A percentile compares a stretch with the other conserved stretches of the same genome.
Evolutionary conservation across 2,329 filamentous ascomycete species (phyloP).

Genomic region (Didymella pinodella): DNA sequence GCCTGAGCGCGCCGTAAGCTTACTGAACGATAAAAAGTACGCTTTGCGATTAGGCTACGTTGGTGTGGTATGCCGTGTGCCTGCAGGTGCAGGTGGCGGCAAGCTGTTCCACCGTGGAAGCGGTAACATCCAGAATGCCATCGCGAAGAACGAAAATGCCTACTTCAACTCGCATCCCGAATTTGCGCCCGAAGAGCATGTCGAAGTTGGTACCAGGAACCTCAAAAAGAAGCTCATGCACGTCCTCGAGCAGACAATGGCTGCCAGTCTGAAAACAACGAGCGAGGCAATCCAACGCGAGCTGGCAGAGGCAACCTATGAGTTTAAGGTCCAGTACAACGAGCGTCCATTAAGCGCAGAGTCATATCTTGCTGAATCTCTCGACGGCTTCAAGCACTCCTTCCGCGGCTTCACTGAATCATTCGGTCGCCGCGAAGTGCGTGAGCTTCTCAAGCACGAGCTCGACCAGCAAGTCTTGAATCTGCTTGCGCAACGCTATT

Average conservation of each 20-base stretch:
- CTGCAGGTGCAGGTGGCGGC: conserved; percentile 63
- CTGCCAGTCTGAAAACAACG: conserved; percentile 85
- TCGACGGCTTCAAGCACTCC: conserved; percentile 96
- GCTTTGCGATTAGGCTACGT: conserved; percentile 95
- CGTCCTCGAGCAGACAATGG: conserved; percentile 97
- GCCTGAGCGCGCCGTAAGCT: conserved; percentile 75
- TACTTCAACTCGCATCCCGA: conserved; percentile 89
- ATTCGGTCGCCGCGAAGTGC: conserved; percentile 89
- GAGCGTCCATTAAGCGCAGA: conserved; percentile 93
- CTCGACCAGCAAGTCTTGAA: conserved; percentile 95
- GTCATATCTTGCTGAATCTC: conserved; percentile 92
- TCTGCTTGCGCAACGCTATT: conserved; percentile 89
- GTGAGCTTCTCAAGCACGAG: conserved; percentile 87
- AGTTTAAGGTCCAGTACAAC: conserved; percentile 99
- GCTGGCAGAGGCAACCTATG: conserved; percentile 94
- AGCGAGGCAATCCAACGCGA: conserved; percentile 93
- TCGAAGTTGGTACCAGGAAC: conserved; percentile 83
- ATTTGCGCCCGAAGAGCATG: conserved; percentile 75
- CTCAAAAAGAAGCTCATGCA: conserved; percentile 96
- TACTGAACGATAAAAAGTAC: conserved; percentile 90
- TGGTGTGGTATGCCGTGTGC: conserved; percentile 87
- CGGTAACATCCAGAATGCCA: conserved; percentile 79
- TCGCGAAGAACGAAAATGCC: conserved; percentile 85
- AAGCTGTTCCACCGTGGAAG: conserved; percentile 85
- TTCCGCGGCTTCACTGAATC: conserved; percentile 93